phyloP scores from a whole-genome alignment of 371 early-diverging fungal genomes.

The Lichtheimia corymbifera region DNA sequence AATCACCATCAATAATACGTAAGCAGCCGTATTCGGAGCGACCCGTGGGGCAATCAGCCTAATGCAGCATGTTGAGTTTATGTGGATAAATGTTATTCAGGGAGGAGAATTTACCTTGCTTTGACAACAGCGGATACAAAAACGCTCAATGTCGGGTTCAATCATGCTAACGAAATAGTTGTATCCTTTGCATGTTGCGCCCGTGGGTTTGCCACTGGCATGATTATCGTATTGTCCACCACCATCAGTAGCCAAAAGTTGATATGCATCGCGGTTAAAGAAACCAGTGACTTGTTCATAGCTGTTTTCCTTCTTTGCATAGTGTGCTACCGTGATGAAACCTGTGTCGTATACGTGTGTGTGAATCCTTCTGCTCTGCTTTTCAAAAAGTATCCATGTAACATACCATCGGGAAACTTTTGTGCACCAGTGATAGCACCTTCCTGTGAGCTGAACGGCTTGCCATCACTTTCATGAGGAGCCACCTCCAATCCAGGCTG shows the following conservation, averaged over 20 bases:
- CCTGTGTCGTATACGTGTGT: slow-evolving; percentile 12
- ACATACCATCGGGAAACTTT: slow-evolving; percentile 47
- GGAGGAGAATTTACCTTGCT: slow-evolving; percentile 7
- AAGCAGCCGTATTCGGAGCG: slow-evolving; percentile 44
- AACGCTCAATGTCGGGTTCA: slow-evolving; percentile 45
- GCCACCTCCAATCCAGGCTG: slow-evolving; percentile 57
- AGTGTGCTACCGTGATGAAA: slow-evolving; percentile 54
- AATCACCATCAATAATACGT: slow-evolving; percentile 42
- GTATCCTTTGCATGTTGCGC: slow-evolving; percentile 35
- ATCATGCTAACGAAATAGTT: slow-evolving; percentile 47
- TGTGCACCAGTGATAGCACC: slow-evolving; percentile 43
- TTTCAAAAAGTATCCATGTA: not conserved
- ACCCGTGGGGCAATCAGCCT: slow-evolving; percentile 39
- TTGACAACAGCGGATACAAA: slow-evolving; percentile 47
- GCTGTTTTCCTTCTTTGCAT: slow-evolving; percentile 24
- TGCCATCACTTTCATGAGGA: slow-evolving; percentile 50
- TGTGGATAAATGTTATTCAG: no score
- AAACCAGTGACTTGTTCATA: slow-evolving; percentile 62
- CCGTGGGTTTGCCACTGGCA: slow-evolving; percentile 24
- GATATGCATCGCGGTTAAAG: slow-evolving; percentile 51
- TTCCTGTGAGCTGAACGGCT: slow-evolving; percentile 54
- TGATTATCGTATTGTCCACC: slow-evolving; percentile 53
- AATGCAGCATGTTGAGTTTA: not conserved
- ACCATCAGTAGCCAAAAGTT: slow-evolving; percentile 40
- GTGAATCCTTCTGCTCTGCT: not conserved